Evolutionary conservation across 345 rosid species (phyloP).

Genomic region (Noccaea bulbosa): DNA sequence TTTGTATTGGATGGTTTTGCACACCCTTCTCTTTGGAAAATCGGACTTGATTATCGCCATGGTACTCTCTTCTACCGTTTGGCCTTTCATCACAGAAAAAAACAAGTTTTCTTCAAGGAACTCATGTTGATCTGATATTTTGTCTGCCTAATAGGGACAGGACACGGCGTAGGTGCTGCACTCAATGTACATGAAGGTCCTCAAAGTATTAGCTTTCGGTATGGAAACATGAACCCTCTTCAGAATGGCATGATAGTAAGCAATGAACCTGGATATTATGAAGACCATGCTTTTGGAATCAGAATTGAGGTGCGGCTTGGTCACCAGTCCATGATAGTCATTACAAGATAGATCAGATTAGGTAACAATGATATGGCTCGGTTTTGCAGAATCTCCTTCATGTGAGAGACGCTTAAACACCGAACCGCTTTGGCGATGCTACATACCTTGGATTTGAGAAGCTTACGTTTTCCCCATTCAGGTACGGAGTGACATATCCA

Average conservation of each 20-base stretch:
- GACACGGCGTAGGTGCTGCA: constrained; percentile 98
- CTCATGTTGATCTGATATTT: constrained; percentile 29
- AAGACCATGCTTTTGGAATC: constrained; percentile 97
- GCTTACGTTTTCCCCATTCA: constrained; percentile 91
- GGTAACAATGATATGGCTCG: constrained; percentile 1
- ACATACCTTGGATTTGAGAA: constrained; percentile 85
- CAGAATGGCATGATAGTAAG: constrained; percentile 94
- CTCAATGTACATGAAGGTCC: constrained; percentile 98
- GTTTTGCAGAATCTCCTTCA: constrained; percentile 75
- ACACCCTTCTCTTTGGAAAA: constrained; percentile 89
- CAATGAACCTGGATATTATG: constrained; percentile 97
- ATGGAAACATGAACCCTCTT: constrained; percentile 78
- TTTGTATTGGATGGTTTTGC: constrained; percentile 94
- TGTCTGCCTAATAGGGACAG: constrained; percentile 68
- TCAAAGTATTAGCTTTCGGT: constrained; percentile 90
- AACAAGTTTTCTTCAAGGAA: background rate
- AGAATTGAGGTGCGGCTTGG: constrained; percentile 76
- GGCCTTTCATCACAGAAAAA: background rate
- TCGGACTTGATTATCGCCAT: constrained; percentile 96
- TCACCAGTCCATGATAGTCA: constrained; percentile 14
- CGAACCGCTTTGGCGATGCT: constrained; percentile 79
- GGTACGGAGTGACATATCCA: constrained; percentile 46
- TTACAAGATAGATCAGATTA: constrained; percentile 13
- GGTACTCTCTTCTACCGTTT: constrained; percentile 53
- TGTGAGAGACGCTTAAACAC: constrained; percentile 71